These are phyloP conservation scores for Haematococcus lacustris DNA, from an alignment of 139 green algal genomes.

Conservation along the genomic window DNA sequence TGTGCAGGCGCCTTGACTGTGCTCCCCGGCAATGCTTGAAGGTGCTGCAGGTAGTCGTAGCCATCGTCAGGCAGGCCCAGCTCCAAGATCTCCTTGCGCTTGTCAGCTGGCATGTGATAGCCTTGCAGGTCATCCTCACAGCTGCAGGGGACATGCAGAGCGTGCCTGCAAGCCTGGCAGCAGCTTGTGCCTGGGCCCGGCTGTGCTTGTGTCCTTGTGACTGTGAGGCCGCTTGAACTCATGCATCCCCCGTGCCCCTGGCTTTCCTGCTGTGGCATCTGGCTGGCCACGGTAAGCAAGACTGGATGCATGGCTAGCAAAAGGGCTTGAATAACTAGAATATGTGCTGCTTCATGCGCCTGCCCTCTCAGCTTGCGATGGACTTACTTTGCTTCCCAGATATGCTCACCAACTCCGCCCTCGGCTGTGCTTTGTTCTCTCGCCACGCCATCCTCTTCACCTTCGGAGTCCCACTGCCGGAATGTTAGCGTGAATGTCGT, in stretches of 20 bases:
- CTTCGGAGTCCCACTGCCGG: slow-evolving; percentile 18
- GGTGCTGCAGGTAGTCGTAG: slow-evolving; percentile 92
- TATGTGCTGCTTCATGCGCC: background rate
- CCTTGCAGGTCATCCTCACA: slow-evolving; percentile 4
- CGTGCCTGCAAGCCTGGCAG: background rate
- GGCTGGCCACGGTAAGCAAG: background rate
- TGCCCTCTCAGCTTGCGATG: background rate
- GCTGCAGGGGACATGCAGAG: slow-evolving; percentile 1
- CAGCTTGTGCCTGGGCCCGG: background rate
- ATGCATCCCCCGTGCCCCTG: background rate
- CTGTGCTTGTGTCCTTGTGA: background rate
- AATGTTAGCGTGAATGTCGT: slow-evolving; percentile 65
- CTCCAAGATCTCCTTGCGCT: slow-evolving; percentile 60
- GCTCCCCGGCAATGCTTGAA: no score
- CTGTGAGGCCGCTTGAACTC: background rate
- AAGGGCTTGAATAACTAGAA: background rate
- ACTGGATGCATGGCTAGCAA: background rate
- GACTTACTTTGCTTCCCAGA: background rate
- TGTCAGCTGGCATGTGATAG: slow-evolving; percentile 32
- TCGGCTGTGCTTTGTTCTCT: background rate
- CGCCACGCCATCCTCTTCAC: slow-evolving; percentile 2
- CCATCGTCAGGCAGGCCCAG: slow-evolving; percentile 91
- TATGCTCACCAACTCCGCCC: background rate
- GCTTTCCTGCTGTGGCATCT: slow-evolving; percentile 6
- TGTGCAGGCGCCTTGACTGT: no score